phyloP scores from a whole-genome alignment of 495 filamentous ascomycete genomes.

The Neurospora tetrasperma region DNA sequence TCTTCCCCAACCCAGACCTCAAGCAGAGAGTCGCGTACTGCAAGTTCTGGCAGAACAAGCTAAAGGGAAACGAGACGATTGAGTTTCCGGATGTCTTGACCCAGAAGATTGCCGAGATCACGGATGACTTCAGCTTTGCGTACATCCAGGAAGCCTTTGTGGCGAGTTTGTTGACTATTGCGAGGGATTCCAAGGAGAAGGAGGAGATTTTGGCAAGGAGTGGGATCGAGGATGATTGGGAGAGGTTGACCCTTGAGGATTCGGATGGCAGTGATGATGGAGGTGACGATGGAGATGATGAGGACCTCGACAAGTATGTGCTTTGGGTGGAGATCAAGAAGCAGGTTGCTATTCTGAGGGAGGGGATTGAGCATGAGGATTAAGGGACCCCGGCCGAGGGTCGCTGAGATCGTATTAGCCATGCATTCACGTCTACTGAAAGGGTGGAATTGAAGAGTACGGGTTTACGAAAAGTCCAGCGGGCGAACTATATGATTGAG shows the following conservation, averaged over 20 bases:
- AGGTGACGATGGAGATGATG: constrained; percentile 17
- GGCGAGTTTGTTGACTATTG: constrained; percentile 45
- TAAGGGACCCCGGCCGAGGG: too few species aligned
- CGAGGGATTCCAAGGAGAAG: constrained; percentile 15
- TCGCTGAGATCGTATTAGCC: too few species aligned
- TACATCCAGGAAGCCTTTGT: constrained; percentile 59
- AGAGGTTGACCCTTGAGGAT: neutral
- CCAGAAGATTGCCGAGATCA: constrained; percentile 46
- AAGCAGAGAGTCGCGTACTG: constrained; percentile 47
- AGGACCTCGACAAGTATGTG: constrained; percentile 32
- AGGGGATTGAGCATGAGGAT: constrained; percentile 39
- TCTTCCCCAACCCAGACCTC: constrained; percentile 44
- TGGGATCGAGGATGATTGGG: constrained; percentile 14
- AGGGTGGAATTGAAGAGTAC: too few species aligned
- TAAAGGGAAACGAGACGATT: constrained; percentile 41
- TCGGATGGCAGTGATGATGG: constrained; percentile 9
- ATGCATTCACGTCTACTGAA: too few species aligned
- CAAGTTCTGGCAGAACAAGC: constrained; percentile 49
- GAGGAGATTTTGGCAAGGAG: neutral
- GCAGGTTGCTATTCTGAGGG: constrained; percentile 43
- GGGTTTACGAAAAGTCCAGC: too few species aligned
- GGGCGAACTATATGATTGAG: too few species aligned
- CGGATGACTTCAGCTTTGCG: constrained; percentile 52
- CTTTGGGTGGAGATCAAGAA: constrained; percentile 48
- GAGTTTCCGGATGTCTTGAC: constrained; percentile 47